Evolutionary conservation across 148 eudicot genomes (phyloP), one percentile per base, ranked within the genome.

Genomic region (Vaccinium darrowii): DNA sequence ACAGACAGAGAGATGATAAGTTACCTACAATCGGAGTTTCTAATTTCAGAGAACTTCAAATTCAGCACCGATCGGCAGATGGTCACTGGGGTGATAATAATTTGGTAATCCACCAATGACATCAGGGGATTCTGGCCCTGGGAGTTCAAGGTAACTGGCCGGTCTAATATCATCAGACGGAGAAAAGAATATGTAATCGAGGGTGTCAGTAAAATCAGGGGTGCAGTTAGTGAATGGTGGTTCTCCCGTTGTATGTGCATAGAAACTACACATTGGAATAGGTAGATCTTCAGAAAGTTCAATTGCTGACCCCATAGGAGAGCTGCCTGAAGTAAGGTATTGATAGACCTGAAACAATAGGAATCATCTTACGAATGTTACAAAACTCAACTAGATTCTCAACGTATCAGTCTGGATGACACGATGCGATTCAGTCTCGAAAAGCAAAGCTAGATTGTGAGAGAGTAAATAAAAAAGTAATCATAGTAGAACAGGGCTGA

Each of bases 161-260:
- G 98, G 99, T 80, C 88, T 88, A 47, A 96, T 86, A 79, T 71
- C 83, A 39, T 83, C 89, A 3, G 87, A 87, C 27, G 98, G 93
- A 7, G 93, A 85, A 81, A 93, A 96, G 76, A 96, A 90, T 78
- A 94, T 92, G 84, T 94, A 96, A 87, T 96, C 99, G 19, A 96
- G 92, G 36, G 99, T 96, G 36, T 87, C 95, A 15, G 99, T 96
- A 76, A 96, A 96, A 47, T 91, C 94, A 56, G 99, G 99, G 27
- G 99, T 96, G 91, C 88, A 94, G 87, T 96, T 96, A 52, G 99
- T 96, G 84, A 96, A 96, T 84, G 89, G 67, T 3, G 99, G 99
- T 85, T 96, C 99, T 84, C 95, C 97, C 84, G 93, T 89, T 54
- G 93, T 89, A 76, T 18, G 72, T 76, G 95, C 97, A 58, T 96